Percentiles rank a stretch among this genome's conserved stretches.
phyloP scores from a whole-genome alignment of 2,329 filamentous ascomycete species.

The Emergomyces pasteurianus region DNA sequence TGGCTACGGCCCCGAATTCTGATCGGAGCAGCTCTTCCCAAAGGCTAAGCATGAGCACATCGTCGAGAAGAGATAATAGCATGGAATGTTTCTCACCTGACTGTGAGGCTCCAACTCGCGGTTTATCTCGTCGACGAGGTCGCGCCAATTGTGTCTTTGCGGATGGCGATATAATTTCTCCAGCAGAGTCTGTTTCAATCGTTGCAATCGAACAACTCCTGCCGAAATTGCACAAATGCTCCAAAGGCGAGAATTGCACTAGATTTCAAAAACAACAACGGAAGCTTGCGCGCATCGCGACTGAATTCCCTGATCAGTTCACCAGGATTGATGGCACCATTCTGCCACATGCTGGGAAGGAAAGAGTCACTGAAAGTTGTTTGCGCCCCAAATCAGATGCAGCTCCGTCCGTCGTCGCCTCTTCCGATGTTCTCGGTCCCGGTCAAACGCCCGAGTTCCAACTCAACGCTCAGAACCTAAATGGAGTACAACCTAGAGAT shows the following conservation, averaged over 20 bases:
- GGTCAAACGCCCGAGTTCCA: slow-evolving; percentile 49
- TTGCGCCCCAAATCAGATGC: slow-evolving; percentile 61
- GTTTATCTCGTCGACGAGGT: slow-evolving; percentile 14
- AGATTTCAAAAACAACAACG: slow-evolving; percentile 73
- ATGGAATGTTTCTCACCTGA: slow-evolving; percentile 22
- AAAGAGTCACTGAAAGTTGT: slow-evolving; percentile 47
- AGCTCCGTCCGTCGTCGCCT: slow-evolving; percentile 74
- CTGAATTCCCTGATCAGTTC: slow-evolving; percentile 63
- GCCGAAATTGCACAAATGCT: slow-evolving; percentile 76
- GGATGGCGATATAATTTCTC: slow-evolving; percentile 54
- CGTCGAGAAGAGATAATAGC: background rate
- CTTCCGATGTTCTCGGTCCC: slow-evolving; percentile 77
- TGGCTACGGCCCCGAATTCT: slow-evolving; percentile 6
- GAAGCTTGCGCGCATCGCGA: slow-evolving; percentile 60
- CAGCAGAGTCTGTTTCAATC: slow-evolving; percentile 76
- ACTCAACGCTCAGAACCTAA: slow-evolving; percentile 62
- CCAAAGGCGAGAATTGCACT: slow-evolving; percentile 73
- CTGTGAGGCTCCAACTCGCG: slow-evolving; percentile 1
- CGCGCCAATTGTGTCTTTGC: slow-evolving; percentile 11
- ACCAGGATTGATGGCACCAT: slow-evolving; percentile 33
- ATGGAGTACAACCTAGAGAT: slow-evolving; percentile 58
- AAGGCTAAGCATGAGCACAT: background rate
- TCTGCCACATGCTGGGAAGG: slow-evolving; percentile 67
- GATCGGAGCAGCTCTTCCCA: slow-evolving; percentile 16
- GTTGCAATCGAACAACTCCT: slow-evolving; percentile 85